Evolutionary conservation across 768 basidiomycete genomes (phyloP).

Genomic region (Boletus coccyginus): DNA sequence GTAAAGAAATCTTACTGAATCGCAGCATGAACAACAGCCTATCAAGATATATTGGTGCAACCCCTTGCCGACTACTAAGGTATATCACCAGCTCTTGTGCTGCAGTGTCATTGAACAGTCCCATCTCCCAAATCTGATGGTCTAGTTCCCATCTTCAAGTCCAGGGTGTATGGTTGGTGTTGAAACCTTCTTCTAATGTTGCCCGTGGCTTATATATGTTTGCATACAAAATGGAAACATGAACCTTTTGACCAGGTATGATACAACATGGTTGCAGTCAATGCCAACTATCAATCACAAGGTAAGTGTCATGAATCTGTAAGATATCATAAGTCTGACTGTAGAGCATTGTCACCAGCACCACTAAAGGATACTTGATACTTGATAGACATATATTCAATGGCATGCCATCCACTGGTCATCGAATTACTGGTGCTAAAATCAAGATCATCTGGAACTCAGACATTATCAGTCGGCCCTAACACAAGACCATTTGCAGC

Average conservation of each 20-base stretch:
- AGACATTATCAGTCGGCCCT: conserved; percentile 24
- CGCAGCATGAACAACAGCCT: conserved; percentile 20
- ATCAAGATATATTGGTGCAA: conserved; percentile 18
- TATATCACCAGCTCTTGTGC: conserved; percentile 11
- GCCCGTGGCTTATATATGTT: conserved; percentile 21
- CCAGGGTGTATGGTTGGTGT: conserved; percentile 8
- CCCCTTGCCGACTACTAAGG: conserved; percentile 11
- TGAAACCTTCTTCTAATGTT: conserved; percentile 22
- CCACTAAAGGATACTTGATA: conserved; percentile 23
- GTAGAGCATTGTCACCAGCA: too few species aligned
- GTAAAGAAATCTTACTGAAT: conserved; percentile 14
- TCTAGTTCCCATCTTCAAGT: conserved; percentile 6
- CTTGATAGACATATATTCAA: conserved; percentile 25
- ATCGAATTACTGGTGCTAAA: conserved; percentile 23
- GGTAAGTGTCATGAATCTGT: neutral
- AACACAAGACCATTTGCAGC: conserved; percentile 23
- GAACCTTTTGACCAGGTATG: conserved; percentile 27
- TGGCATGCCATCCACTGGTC: conserved; percentile 6
- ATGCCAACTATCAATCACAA: conserved; percentile 10
- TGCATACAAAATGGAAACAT: conserved; percentile 22
- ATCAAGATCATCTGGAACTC: conserved; percentile 27
- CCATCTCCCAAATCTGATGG: conserved; percentile 17
- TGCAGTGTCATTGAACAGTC: conserved; percentile 19
- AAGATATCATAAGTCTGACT: conserved; percentile 6
- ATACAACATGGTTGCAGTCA: conserved; percentile 23